Evolutionary conservation across 768 basidiomycete genomes (phyloP).

Genomic region (Glaciozyma antarctica): DNA sequence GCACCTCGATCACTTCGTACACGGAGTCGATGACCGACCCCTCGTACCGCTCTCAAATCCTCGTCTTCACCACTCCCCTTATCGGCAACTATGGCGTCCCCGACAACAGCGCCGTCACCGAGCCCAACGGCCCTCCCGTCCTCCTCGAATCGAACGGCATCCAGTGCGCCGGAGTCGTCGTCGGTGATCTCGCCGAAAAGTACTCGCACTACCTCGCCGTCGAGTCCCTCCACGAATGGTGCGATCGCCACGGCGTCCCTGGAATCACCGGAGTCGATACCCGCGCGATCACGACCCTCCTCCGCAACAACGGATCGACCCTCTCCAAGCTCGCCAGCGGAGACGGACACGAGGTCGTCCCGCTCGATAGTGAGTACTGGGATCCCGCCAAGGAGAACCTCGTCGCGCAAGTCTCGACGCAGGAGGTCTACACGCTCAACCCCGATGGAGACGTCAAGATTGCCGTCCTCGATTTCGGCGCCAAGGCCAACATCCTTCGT

Average conservation of each 20-base stretch:
- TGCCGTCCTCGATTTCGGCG: conserved; percentile 92
- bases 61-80: conserved; percentile 96
- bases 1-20: conserved; percentile 96
- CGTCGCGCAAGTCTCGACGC: conserved; percentile 85
- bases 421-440: conserved; percentile 72
- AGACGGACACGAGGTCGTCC: conserved; percentile 53
- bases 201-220: conserved; percentile 91
- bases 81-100: conserved; percentile 99
- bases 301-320: conserved; percentile 95
- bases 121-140: conserved; percentile 61
- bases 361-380: conserved; percentile 68
- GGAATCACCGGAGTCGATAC: conserved; percentile 97
- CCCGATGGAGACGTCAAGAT: conserved; percentile 78
- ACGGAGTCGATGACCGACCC: conserved; percentile 99
- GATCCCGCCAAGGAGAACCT: conserved; percentile 87
- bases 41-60: conserved; percentile 92
- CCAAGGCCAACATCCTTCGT: conserved; percentile 93
- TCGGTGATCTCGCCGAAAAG: conserved; percentile 86
- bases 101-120: conserved; percentile 48
- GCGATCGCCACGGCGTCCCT: conserved; percentile 75
- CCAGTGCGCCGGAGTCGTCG: conserved; percentile 85
- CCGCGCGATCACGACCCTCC: conserved; percentile 81
- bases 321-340: conserved; percentile 84
- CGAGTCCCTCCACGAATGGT: conserved; percentile 89
- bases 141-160: conserved; percentile 79